Evolutionary conservation across 2,329 filamentous ascomycete species (phyloP).

Genomic region (Trichoderma polysporum): DNA sequence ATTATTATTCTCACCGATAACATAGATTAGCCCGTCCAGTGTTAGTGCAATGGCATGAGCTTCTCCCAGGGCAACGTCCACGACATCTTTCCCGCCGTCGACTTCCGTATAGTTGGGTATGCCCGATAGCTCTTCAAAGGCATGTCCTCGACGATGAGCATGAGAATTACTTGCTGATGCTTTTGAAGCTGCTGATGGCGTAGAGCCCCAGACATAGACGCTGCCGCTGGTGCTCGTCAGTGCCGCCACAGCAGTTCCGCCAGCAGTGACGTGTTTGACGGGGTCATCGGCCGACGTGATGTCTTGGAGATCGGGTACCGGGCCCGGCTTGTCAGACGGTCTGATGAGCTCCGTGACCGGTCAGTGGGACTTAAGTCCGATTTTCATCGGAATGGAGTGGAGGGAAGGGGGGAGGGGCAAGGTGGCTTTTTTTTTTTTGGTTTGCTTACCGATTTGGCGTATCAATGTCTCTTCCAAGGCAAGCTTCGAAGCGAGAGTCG

Average conservation of each 20-base stretch:
- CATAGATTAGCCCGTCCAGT: conserved; percentile 49
- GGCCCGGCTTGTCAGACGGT: conserved; percentile 46
- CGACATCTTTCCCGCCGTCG: conserved; percentile 49
- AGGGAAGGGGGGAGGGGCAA: not conserved
- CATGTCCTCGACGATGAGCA: conserved; percentile 32
- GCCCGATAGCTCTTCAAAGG: conserved; percentile 32
- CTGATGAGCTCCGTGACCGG: conserved; percentile 28
- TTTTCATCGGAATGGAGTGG: not conserved
- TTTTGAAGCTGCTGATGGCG: not conserved
- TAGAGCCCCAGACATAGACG: conserved; percentile 61
- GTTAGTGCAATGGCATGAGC: conserved; percentile 59
- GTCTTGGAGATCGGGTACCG: conserved; percentile 50
- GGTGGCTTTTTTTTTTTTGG: not conserved
- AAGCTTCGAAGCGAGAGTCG: conserved; percentile 57
- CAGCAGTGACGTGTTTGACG: conserved; percentile 54
- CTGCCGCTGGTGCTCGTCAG: conserved; percentile 56
- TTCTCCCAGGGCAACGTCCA: conserved; percentile 58
- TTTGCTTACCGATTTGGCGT: conserved; percentile 37
- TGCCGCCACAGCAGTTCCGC: conserved; percentile 58
- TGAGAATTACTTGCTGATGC: conserved; percentile 21
- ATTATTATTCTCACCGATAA: conserved; percentile 55
- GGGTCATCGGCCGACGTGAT: conserved; percentile 44
- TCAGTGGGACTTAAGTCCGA: not conserved
- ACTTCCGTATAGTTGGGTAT: conserved; percentile 48
- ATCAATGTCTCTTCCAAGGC: conserved; percentile 52